Evolutionary conservation across 2,329 filamentous ascomycete genomes (phyloP).

Genomic region (Fusarium torulosum): DNA sequence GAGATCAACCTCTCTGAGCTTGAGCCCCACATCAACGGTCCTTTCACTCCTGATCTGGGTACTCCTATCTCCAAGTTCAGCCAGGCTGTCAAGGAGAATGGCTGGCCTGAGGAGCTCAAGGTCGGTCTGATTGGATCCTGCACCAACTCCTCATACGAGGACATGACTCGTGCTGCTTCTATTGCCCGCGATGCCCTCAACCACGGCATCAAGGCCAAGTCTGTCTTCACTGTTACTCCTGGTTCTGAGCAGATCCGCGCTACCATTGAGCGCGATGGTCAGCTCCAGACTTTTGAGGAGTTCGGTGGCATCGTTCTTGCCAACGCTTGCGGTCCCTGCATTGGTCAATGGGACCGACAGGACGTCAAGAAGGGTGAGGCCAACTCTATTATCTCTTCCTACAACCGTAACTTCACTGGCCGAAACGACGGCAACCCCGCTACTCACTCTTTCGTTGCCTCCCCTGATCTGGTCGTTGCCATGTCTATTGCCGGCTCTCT

Average conservation of each 20-base stretch:
- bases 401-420: conserved; percentile 99
- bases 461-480: conserved; percentile 89
- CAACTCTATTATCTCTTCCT: conserved; percentile 98
- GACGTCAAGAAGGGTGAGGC: conserved; percentile 95
- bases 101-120: conserved; percentile 92
- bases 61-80: conserved; percentile 93
- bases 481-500: conserved; percentile 85
- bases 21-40: conserved; percentile 97
- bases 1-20: conserved; percentile 90
- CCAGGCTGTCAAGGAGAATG: conserved; percentile 82
- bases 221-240: conserved; percentile 95
- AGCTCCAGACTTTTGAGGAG: conserved; percentile 84
- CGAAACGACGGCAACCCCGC: conserved; percentile 97
- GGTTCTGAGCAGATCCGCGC: conserved; percentile 97
- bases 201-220: conserved; percentile 89
- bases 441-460: conserved; percentile 93
- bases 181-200: conserved; percentile 90
- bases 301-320: conserved; percentile 92
- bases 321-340: conserved; percentile 94
- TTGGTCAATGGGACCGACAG: conserved; percentile 93
- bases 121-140: conserved; percentile 97
- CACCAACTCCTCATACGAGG: conserved; percentile 98
- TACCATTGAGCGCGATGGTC: conserved; percentile 89
- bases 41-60: conserved; percentile 94
- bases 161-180: conserved; percentile 96